Evolutionary conservation across 176 grass and related monocot species (phyloP).

Genomic region (Aegilops longissima): DNA sequence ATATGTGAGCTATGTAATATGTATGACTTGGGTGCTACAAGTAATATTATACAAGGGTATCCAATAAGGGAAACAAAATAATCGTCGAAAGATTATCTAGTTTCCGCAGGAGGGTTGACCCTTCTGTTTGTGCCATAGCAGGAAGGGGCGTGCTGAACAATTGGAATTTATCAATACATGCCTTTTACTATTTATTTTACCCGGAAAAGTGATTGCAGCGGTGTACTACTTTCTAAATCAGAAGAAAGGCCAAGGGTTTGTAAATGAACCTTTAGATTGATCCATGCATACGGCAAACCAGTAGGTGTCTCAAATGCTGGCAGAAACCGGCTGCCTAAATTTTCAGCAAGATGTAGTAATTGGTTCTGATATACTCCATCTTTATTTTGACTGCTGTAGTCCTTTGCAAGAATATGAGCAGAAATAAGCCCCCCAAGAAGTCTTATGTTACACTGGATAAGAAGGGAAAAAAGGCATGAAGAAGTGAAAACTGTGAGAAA

Average conservation of each 20-base stretch:
- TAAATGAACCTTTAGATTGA: slow-evolving; percentile 81
- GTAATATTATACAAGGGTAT: background rate
- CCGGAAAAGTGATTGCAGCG: background rate
- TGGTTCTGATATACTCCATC: slow-evolving; percentile 76
- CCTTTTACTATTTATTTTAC: slow-evolving; percentile 4
- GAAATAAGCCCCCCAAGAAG: slow-evolving; percentile 98
- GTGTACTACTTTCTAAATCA: background rate
- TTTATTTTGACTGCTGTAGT: slow-evolving; percentile 56
- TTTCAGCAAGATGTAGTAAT: slow-evolving; percentile 82
- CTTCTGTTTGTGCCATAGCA: background rate
- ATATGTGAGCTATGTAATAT: background rate
- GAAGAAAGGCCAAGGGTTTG: slow-evolving; percentile 22
- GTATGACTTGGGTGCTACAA: background rate
- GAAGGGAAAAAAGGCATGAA: slow-evolving; percentile 22
- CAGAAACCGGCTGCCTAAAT: slow-evolving; percentile 74
- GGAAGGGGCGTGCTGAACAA: background rate
- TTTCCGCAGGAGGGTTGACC: background rate
- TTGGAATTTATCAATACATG: background rate
- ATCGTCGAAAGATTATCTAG: background rate
- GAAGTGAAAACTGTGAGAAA: slow-evolving; percentile 1
- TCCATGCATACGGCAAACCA: slow-evolving; percentile 96
- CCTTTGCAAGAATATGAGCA: slow-evolving; percentile 95
- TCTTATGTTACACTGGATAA: slow-evolving; percentile 92
- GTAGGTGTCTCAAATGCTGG: slow-evolving; percentile 97
- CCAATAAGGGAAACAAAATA: background rate